Conservation (phyloP, 371 early-diverging fungal species). For the Mucor velutinosus region DNA sequence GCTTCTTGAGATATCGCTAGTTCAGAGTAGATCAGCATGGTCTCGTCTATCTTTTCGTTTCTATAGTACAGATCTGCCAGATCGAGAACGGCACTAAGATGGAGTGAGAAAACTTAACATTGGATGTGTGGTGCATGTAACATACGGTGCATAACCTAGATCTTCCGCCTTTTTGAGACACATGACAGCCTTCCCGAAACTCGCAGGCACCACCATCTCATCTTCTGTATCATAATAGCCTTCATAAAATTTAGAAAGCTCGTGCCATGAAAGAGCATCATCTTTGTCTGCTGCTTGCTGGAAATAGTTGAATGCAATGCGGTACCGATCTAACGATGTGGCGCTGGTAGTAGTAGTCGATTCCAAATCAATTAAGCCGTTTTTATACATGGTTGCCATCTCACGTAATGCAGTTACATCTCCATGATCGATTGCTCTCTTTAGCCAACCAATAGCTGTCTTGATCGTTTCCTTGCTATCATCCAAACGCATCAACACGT, state of each 20-base stretch:
- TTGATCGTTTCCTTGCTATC: slow-evolving; percentile 1
- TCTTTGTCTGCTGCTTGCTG: slow-evolving; percentile 46
- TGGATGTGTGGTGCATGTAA: background rate
- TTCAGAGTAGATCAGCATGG: slow-evolving; percentile 21
- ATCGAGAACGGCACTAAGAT: slow-evolving; percentile 14
- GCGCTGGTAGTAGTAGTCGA: background rate
- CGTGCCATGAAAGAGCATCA: slow-evolving; percentile 68
- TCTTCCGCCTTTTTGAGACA: slow-evolving; percentile 30
- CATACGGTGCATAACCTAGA: slow-evolving; percentile 33
- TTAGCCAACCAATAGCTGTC: slow-evolving; percentile 19
- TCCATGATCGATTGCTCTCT: slow-evolving; percentile 21
- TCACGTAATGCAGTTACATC: slow-evolving; percentile 26
- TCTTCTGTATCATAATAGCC: slow-evolving; percentile 16
- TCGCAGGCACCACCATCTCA: background rate
- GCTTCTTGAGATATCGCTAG: slow-evolving; percentile 12
- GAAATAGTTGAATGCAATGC: slow-evolving; percentile 45
- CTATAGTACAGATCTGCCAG: slow-evolving; percentile 18
- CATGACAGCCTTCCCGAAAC: slow-evolving; percentile 19
- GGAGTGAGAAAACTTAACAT: background rate
- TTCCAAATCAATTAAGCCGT: slow-evolving; percentile 18
- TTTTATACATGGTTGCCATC: slow-evolving; percentile 24
- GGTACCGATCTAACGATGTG: slow-evolving; percentile 6
- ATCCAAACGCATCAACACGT: slow-evolving; percentile 15
- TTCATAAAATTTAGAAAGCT: slow-evolving; percentile 54
- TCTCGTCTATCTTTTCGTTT: slow-evolving; percentile 10